Evolutionary conservation across 2,329 filamentous ascomycete species (phyloP).

Genomic region (Aspergillus pseudonomiae): DNA sequence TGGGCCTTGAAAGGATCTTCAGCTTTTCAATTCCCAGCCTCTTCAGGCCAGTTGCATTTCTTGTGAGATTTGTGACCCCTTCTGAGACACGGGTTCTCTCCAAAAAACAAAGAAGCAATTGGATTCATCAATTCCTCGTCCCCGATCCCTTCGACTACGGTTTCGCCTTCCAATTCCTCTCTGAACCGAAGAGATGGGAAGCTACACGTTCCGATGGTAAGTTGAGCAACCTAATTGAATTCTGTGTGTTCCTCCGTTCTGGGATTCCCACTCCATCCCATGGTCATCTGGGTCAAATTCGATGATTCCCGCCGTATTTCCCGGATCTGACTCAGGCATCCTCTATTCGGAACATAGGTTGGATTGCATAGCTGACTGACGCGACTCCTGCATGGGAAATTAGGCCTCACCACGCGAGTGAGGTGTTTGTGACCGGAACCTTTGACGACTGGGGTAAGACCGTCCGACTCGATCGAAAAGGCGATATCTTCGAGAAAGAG

Average conservation of each 20-base stretch:
- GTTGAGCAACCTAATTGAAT: conserved; percentile 19
- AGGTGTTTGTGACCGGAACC: conserved; percentile 93
- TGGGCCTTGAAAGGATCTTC: conserved; percentile 3
- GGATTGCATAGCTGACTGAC: conserved; percentile 32
- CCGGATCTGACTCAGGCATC: not conserved
- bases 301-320: not conserved
- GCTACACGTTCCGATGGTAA: conserved; percentile 43
- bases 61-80: not conserved
- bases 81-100: not conserved
- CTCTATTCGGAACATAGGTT: not conserved
- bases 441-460: conserved; percentile 94
- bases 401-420: conserved; percentile 81
- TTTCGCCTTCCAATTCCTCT: conserved; percentile 5
- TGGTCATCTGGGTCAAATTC: not conserved
- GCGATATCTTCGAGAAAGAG: conserved; percentile 74
- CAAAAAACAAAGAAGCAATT: not conserved
- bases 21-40: conserved; percentile 5
- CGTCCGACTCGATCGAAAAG: conserved; percentile 77
- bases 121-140: not conserved
- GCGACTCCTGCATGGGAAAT: conserved; percentile 27
- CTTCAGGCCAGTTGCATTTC: not conserved
- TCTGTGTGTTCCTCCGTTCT: conserved; percentile 19
- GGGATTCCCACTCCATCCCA: not conserved
- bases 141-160: not conserved
- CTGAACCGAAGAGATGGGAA: conserved; percentile 31